A percentile compares a stretch with the other conserved stretches of the same genome.
phyloP scores from a whole-genome alignment of 768 basidiomycete species.

The Tephrocybe sp. region DNA sequence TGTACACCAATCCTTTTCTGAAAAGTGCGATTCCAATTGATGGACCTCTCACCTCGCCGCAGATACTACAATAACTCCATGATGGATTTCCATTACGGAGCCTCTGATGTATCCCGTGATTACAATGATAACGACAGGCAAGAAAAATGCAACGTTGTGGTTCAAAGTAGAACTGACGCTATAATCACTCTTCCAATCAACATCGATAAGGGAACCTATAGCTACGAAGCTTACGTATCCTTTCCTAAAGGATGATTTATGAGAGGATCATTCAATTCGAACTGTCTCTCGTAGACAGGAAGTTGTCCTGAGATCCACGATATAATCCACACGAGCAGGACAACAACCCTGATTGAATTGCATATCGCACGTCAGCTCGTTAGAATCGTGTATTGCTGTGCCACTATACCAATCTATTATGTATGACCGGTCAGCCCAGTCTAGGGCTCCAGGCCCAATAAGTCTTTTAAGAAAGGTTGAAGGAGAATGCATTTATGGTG shows the following conservation, averaged over 20 bases:
- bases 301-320: conserved; percentile 35
- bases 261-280: conserved; percentile 47
- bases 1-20: neutral
- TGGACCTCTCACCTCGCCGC: conserved; percentile 35
- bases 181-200: neutral
- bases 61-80: conserved; percentile 53
- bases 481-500: conserved; percentile 3
- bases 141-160: conserved; percentile 42
- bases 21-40: conserved; percentile 1
- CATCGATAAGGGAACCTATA: too few species aligned
- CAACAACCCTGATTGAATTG: conserved; percentile 33
- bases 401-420: conserved; percentile 49
- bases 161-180: conserved; percentile 54
- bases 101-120: conserved; percentile 36
- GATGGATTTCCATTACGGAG: conserved; percentile 56
- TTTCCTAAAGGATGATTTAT: conserved; percentile 52
- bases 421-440: conserved; percentile 49
- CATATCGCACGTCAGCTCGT: too few species aligned
- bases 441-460: conserved; percentile 38
- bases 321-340: conserved; percentile 42
- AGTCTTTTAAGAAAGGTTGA: conserved; percentile 20
- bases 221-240: conserved; percentile 51
- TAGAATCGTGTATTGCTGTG: neutral
- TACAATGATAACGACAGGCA: conserved; percentile 43
- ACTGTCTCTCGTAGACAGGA: conserved; percentile 51